Evolutionary conservation across 192 early-diverging fungal species (phyloP).

Genomic region (Mortierella hygrophila): DNA sequence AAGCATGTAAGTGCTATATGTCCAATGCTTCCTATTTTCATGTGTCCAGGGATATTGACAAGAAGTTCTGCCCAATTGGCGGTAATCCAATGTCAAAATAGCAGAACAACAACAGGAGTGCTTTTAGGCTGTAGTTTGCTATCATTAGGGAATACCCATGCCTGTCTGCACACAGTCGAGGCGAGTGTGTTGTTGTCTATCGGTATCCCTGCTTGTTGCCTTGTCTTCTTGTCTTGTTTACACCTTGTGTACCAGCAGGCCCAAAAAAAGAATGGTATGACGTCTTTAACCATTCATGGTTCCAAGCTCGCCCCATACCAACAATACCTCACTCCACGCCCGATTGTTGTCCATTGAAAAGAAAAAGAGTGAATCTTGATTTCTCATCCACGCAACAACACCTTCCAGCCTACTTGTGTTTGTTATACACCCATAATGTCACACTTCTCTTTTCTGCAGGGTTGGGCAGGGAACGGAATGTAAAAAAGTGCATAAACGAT

Average conservation of each 20-base stretch:
- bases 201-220: not conserved
- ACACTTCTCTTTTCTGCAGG: not conserved
- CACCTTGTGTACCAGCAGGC: not conserved
- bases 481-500: not conserved
- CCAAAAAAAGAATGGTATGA: not conserved
- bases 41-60: not conserved
- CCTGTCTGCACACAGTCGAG: not conserved
- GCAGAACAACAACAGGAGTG: not conserved
- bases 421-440: not conserved
- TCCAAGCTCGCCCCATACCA: not conserved
- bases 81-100: not conserved
- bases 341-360: not conserved
- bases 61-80: not conserved
- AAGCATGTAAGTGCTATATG: not conserved
- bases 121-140: not conserved
- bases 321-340: not conserved
- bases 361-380: not conserved
- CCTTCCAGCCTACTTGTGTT: not conserved
- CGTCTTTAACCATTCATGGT: not conserved
- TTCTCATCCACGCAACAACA: not conserved
- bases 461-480: not conserved
- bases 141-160: not conserved
- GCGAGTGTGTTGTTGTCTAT: not conserved
- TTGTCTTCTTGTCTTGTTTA: not conserved
- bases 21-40: not conserved